Evolutionary conservation across 805 yeast species (phyloP).

Genomic region (Zygoascus ofunaensis): DNA sequence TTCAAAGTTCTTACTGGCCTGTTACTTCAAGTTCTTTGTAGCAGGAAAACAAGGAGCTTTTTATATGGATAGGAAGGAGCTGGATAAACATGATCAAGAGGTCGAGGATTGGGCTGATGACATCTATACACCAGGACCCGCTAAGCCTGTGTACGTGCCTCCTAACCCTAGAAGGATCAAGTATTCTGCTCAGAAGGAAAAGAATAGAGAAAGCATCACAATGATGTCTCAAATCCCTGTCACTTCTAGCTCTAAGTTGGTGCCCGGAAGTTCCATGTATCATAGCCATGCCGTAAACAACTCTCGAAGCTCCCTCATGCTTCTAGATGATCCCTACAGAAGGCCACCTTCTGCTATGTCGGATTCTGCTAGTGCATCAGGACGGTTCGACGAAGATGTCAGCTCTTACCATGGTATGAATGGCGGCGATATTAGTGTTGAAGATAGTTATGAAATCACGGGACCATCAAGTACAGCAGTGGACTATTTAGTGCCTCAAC

Average conservation of each 20-base stretch:
- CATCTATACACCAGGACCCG: constrained; percentile 31
- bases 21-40: constrained; percentile 80
- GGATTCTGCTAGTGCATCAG: constrained; percentile 9
- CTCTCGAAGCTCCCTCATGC: constrained; percentile 18
- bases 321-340: constrained; percentile 8
- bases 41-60: constrained; percentile 76
- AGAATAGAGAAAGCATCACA: constrained; percentile 20
- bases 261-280: constrained; percentile 26
- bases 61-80: constrained; percentile 43
- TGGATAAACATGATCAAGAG: constrained; percentile 54
- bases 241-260: constrained; percentile 24
- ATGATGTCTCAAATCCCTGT: constrained; percentile 27
- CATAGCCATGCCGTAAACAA: constrained; percentile 13
- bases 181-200: constrained; percentile 4
- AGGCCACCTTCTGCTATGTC: constrained; percentile 13
- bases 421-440: constrained; percentile 5
- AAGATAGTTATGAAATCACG: constrained; percentile 1
- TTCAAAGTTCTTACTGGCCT: constrained; percentile 72
- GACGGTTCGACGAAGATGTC: neutral
- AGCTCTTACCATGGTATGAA: constrained; percentile 22
- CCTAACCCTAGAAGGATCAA: constrained; percentile 8
- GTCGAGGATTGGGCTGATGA: constrained; percentile 84
- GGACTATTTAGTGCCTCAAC: constrained; percentile 73
- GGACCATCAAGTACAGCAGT: constrained; percentile 7
- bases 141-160: constrained; percentile 29